A percentile compares a stretch with the other conserved stretches of the same genome.
Evolutionary conservation across 768 basidiomycete species (phyloP).

Genomic region (Mycena rebaudengoi): DNA sequence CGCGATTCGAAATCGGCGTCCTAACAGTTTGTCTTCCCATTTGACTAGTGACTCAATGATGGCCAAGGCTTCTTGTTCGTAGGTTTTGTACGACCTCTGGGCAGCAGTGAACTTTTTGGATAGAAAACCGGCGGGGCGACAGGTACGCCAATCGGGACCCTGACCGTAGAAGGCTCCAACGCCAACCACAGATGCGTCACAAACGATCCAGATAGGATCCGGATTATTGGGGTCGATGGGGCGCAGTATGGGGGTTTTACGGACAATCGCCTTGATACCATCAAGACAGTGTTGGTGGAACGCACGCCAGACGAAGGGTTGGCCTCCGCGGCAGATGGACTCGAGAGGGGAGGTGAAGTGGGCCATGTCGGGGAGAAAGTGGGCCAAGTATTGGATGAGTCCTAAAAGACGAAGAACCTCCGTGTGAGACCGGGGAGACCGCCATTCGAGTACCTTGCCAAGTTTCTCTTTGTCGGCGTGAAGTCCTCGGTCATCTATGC

Average conservation of each 20-base stretch:
- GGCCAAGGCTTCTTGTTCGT: slow-evolving; percentile 26
- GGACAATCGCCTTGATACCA: background rate
- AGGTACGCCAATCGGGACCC: background rate
- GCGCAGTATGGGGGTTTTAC: background rate
- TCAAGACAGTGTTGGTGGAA: background rate
- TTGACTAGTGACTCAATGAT: slow-evolving; percentile 30
- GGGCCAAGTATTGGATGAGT: background rate
- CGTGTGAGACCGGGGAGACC: background rate
- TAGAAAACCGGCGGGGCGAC: background rate
- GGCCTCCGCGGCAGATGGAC: background rate
- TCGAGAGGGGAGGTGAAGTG: background rate
- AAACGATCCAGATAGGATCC: background rate
- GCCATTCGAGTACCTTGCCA: background rate
- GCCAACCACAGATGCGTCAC: background rate
- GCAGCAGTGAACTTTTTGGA: background rate
- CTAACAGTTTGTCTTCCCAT: slow-evolving; percentile 37
- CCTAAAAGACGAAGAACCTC: background rate
- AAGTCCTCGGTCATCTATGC: slow-evolving; percentile 41
- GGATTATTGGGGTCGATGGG: background rate
- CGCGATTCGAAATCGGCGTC: slow-evolving; percentile 2
- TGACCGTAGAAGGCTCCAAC: background rate
- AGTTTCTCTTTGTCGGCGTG: slow-evolving; percentile 35
- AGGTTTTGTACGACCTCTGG: slow-evolving; percentile 14
- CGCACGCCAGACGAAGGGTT: background rate
- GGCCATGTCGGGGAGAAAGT: background rate